Evolutionary conservation across 2,329 filamentous ascomycete genomes (phyloP).

Genomic region (Macroventuria anomochaeta): DNA sequence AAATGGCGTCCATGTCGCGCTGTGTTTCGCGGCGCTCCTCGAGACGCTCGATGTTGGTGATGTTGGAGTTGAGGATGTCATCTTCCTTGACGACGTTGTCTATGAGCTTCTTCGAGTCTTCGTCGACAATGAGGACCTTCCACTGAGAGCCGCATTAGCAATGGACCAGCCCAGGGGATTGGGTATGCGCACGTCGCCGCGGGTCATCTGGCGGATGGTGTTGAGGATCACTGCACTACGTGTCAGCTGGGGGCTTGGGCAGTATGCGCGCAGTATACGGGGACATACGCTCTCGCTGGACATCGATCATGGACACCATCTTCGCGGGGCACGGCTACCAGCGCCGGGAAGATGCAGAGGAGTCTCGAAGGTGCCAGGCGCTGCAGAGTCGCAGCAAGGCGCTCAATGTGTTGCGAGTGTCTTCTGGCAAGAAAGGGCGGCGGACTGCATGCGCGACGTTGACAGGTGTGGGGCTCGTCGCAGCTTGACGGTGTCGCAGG

Average conservation of each 20-base stretch:
- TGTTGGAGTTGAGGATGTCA: slow-evolving; percentile 94
- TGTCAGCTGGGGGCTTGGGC: slow-evolving; percentile 21
- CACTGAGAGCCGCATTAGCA: slow-evolving; percentile 65
- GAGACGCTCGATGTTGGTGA: slow-evolving; percentile 95
- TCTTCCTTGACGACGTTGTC: slow-evolving; percentile 93
- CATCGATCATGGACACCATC: slow-evolving; percentile 88
- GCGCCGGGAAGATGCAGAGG: slow-evolving; percentile 16
- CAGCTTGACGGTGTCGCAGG: slow-evolving; percentile 26
- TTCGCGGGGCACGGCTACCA: slow-evolving; percentile 50
- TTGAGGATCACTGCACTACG: slow-evolving; percentile 69
- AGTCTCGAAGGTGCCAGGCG: background rate
- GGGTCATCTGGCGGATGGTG: slow-evolving; percentile 78
- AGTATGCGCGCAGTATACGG: background rate
- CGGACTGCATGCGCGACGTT: slow-evolving; percentile 14
- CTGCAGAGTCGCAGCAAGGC: background rate
- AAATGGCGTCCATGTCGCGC: slow-evolving; percentile 91
- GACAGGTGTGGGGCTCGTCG: slow-evolving; percentile 27
- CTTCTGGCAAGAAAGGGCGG: background rate
- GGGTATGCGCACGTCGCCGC: slow-evolving; percentile 71
- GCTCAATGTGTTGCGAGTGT: background rate
- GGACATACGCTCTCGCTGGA: slow-evolving; percentile 74
- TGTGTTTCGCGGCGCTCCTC: slow-evolving; percentile 84
- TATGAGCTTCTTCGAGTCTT: slow-evolving; percentile 80
- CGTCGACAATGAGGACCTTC: slow-evolving; percentile 95
- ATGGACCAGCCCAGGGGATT: slow-evolving; percentile 15